Percentiles rank a stretch among this genome's conserved stretches.
phyloP scores from a whole-genome alignment of 352 stramenopile genomes.

The Phytophthora megakarya region DNA sequence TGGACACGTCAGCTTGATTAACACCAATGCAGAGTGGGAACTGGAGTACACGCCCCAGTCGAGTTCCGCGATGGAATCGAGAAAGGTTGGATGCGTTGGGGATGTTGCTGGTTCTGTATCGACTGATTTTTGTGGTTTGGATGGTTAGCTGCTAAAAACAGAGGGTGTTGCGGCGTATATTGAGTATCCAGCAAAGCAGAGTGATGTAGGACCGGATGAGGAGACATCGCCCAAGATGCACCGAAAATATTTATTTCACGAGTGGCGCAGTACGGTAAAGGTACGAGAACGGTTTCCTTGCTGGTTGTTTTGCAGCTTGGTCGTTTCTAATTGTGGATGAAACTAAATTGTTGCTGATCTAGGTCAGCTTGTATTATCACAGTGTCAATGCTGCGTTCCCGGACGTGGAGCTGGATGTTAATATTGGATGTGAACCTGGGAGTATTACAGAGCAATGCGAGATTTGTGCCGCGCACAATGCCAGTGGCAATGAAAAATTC shows the following conservation, averaged over 20 bases:
- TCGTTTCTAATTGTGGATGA: slow-evolving; percentile 6
- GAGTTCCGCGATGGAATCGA: slow-evolving; percentile 75
- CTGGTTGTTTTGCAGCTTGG: background rate
- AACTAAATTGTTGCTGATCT: slow-evolving; percentile 9
- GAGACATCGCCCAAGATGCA: slow-evolving; percentile 13
- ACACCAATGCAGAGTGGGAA: slow-evolving; percentile 79
- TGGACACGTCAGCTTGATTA: slow-evolving; percentile 68
- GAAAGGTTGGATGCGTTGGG: slow-evolving; percentile 56
- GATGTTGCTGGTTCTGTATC: background rate
- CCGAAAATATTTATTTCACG: slow-evolving; percentile 85
- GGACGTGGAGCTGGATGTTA: slow-evolving; percentile 79
- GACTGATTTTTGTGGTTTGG: slow-evolving; percentile 10
- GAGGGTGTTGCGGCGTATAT: slow-evolving; percentile 76
- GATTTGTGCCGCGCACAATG: slow-evolving; percentile 38
- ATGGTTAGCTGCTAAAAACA: slow-evolving; percentile 59
- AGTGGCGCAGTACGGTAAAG: slow-evolving; percentile 82
- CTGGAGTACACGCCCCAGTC: slow-evolving; percentile 78
- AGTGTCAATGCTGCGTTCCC: slow-evolving; percentile 79
- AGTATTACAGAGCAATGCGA: slow-evolving; percentile 39
- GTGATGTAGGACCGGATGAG: background rate
- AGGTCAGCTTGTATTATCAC: slow-evolving; percentile 77
- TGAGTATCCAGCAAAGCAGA: slow-evolving; percentile 51
- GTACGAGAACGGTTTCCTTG: slow-evolving; percentile 27
- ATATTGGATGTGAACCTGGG: slow-evolving; percentile 49
- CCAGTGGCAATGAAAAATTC: slow-evolving; percentile 17